Evolutionary conservation across 257 asterid species (phyloP).

Genomic region (Prunella vulgaris): DNA sequence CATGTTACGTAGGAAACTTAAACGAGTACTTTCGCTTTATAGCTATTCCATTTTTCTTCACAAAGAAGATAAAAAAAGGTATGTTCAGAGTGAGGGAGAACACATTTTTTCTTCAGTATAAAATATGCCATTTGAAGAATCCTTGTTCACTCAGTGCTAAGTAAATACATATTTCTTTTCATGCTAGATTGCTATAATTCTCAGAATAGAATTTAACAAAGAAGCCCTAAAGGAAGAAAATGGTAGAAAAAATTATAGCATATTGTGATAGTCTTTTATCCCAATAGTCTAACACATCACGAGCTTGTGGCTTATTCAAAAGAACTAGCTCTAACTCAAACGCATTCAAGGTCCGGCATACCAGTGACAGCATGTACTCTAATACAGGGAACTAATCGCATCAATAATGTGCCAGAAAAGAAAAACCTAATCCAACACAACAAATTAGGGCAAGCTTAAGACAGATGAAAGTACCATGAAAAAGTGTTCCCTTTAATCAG

Average conservation of each 20-base stretch:
- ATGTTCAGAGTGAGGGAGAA: background rate
- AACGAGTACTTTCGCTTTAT: background rate
- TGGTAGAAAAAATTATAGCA: background rate
- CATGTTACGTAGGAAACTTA: background rate
- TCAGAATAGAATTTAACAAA: background rate
- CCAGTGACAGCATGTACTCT: background rate
- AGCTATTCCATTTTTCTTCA: background rate
- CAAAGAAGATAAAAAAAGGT: background rate
- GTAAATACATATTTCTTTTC: background rate
- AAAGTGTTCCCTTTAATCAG: conserved; percentile 58
- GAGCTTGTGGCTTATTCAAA: background rate
- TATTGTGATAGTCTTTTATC: background rate
- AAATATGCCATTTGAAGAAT: background rate
- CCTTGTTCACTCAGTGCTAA: background rate
- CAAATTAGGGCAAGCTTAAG: conserved; percentile 17
- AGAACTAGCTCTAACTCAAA: conserved; percentile 8
- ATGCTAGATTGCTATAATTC: background rate
- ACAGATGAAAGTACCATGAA: conserved; percentile 47
- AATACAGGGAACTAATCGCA: background rate
- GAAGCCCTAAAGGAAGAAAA: background rate
- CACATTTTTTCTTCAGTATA: background rate
- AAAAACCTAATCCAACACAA: conserved; percentile 18
- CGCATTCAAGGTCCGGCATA: conserved; percentile 5
- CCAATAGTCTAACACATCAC: background rate
- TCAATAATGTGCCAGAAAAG: background rate